Percentiles rank a stretch among this genome's conserved stretches.
These are phyloP conservation scores for Eimeria acervulina DNA, from an alignment of 169 alveolate genomes.

Conservation along the genomic window DNA sequence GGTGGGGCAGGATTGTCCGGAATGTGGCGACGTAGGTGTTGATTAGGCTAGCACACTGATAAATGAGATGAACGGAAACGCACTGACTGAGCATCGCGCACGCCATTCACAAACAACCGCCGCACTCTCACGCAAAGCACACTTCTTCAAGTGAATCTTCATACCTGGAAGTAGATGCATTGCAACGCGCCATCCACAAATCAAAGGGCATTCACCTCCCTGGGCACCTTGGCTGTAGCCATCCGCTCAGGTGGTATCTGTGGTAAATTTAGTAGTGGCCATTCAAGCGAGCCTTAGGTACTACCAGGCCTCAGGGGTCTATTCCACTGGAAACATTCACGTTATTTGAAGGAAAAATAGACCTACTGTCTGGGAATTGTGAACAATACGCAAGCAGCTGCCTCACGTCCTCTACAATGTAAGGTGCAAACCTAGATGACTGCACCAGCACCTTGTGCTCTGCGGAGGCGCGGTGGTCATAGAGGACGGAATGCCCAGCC, in stretches of 20 bases:
- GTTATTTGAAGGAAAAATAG: not conserved
- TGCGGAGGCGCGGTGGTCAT: not conserved
- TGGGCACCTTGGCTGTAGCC: not conserved
- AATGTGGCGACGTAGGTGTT: too few relatives aligned
- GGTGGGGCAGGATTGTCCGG: not conserved
- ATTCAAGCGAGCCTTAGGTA: not conserved
- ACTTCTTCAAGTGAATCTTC: not conserved
- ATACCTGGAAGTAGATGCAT: not conserved
- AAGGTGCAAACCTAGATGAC: not conserved
- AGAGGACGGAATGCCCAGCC: too few relatives aligned
- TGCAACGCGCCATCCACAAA: not conserved
- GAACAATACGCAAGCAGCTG: not conserved
- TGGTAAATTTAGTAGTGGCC: not conserved
- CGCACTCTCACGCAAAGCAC: not conserved
- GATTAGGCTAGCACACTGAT: not conserved
- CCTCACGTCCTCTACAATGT: not conserved
- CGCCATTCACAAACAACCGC: not conserved
- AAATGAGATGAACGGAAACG: not conserved
- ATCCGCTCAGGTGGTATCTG: not conserved
- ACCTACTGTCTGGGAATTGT: not conserved
- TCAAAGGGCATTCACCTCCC: not conserved
- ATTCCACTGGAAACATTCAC: not conserved
- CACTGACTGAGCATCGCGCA: not conserved
- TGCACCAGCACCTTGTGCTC: not conserved
- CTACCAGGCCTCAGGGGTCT: not conserved